Conservation (phyloP, 176 grass and related monocot genomes). For the Phragmites australis region DNA sequence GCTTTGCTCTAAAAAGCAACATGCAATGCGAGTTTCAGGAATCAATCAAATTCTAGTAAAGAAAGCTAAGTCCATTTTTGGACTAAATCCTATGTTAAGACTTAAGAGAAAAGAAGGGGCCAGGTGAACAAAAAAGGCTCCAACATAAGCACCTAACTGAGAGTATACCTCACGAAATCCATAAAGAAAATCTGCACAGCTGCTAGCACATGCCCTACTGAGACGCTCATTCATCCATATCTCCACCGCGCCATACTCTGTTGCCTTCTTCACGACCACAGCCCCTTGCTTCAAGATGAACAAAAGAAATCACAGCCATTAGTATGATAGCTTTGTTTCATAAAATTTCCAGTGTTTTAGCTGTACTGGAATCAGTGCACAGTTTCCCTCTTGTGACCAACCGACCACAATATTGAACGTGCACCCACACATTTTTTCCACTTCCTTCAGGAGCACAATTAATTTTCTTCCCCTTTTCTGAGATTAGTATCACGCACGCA, state of each 20-base stretch:
- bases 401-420: background rate
- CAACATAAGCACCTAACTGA: slow-evolving; percentile 8
- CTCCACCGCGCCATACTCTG: slow-evolving; percentile 90
- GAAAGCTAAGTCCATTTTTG: background rate
- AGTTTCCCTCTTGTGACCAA: too few relatives aligned
- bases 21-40: background rate
- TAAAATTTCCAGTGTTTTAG: background rate
- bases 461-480: too few relatives aligned
- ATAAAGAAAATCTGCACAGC: slow-evolving; percentile 92
- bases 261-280: slow-evolving; percentile 96
- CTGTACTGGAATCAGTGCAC: background rate
- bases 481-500: background rate
- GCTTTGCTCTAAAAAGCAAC: slow-evolving; percentile 63
- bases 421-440: background rate
- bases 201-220: slow-evolving; percentile 75
- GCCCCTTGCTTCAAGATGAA: slow-evolving; percentile 71
- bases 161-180: slow-evolving; percentile 85
- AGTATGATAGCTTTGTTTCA: background rate
- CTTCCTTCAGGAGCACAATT: background rate
- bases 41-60: background rate
- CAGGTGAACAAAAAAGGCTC: background rate
- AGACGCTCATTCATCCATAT: slow-evolving; percentile 99
- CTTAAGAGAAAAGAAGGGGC: background rate
- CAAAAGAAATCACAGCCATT: slow-evolving; percentile 18
- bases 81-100: background rate